phyloP scores from a whole-genome alignment of 176 grass and related monocot species.

The Alopecurus myosuroides region DNA sequence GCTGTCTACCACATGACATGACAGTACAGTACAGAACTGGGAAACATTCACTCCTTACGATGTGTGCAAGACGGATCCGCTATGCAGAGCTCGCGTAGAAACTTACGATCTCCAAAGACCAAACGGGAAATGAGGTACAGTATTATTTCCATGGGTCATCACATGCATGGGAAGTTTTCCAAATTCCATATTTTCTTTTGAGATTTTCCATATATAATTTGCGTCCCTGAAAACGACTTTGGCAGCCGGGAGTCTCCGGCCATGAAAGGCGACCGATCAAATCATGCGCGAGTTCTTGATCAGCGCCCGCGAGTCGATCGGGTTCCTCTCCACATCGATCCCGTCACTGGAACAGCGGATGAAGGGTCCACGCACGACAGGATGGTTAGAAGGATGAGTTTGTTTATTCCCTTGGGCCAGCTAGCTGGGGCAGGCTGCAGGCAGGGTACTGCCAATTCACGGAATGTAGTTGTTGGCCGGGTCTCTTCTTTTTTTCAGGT shows the following conservation, averaged over 20 bases:
- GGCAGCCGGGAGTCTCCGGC: neutral
- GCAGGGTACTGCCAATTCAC: slow-evolving; percentile 31
- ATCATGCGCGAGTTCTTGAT: neutral
- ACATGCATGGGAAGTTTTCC: neutral
- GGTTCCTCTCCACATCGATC: slow-evolving; percentile 3
- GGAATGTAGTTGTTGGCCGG: slow-evolving; percentile 37
- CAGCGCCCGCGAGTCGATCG: neutral
- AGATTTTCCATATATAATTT: neutral
- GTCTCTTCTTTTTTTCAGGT: slow-evolving; percentile 20
- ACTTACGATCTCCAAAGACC: neutral
- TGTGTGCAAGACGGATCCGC: neutral
- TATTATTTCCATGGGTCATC: neutral
- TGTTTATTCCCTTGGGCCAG: slow-evolving; percentile 12
- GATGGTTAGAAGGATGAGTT: slow-evolving; percentile 16
- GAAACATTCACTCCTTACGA: neutral
- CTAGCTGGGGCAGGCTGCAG: neutral
- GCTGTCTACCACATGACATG: neutral
- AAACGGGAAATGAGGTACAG: neutral
- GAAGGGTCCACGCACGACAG: slow-evolving; percentile 21
- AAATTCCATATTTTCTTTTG: no score
- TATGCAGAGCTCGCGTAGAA: neutral
- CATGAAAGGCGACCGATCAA: neutral
- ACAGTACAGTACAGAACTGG: neutral
- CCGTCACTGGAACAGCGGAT: slow-evolving; percentile 11
- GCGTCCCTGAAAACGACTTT: slow-evolving; percentile 10